Evolutionary conservation across 768 basidiomycete genomes (phyloP).

Genomic region (Pleurotus platypus): DNA sequence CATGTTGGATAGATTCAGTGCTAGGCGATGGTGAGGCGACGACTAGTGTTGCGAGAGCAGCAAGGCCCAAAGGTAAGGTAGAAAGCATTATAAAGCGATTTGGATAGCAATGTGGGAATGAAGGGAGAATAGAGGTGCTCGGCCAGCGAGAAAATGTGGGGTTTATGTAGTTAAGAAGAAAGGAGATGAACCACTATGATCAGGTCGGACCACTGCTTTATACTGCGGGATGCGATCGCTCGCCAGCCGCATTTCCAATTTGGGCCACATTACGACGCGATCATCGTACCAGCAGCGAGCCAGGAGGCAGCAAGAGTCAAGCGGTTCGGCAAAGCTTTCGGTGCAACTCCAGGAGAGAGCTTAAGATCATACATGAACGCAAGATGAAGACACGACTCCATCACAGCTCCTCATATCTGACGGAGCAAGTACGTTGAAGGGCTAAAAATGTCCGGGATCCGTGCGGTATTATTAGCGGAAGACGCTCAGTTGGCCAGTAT

Average conservation of each 20-base stretch:
- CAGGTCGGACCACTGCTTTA: neutral
- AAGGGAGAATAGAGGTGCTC: neutral
- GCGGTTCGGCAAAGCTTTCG: no score
- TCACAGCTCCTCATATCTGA: no score
- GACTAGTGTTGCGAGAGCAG: slow-evolving; percentile 7
- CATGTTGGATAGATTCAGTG: slow-evolving; percentile 19
- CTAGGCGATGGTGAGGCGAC: slow-evolving; percentile 12
- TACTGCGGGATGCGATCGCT: slow-evolving; percentile 3
- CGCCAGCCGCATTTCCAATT: slow-evolving; percentile 2
- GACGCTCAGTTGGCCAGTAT: no score
- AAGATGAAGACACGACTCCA: no score
- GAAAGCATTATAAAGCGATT: slow-evolving; percentile 12
- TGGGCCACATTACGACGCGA: neutral
- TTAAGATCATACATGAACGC: no score
- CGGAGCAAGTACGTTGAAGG: no score
- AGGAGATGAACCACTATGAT: neutral
- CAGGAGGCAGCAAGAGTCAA: no score
- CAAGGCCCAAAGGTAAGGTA: slow-evolving; percentile 9
- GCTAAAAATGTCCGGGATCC: no score
- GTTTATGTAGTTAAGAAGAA: neutral
- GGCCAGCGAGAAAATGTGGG: slow-evolving; percentile 1
- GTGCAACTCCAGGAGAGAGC: no score
- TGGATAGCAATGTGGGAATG: neutral
- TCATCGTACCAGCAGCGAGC: no score
- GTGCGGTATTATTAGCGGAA: no score